phyloP scores from a whole-genome alignment of 2,329 filamentous ascomycete species.

The Blastomyces parvus region DNA sequence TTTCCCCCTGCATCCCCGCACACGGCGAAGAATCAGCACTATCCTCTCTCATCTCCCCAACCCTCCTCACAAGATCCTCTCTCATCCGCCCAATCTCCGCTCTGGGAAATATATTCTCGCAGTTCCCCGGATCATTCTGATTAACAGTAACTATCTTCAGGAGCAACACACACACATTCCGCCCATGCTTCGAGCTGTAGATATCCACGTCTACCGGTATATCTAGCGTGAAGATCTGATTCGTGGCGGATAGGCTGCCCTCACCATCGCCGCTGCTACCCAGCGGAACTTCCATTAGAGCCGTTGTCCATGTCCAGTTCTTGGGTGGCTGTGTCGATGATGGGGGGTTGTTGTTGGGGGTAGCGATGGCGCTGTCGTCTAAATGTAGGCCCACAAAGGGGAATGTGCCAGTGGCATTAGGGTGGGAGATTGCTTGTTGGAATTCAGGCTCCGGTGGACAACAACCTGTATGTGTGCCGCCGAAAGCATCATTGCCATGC shows the following conservation, averaged over 20 bases:
- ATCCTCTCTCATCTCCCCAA: neutral
- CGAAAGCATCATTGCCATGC: neutral
- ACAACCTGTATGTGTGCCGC: neutral
- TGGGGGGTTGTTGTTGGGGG: neutral
- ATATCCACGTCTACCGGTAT: constrained; percentile 4
- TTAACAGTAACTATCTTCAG: constrained; percentile 1
- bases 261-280: neutral
- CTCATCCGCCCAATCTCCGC: constrained; percentile 2
- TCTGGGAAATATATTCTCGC: neutral
- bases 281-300: neutral
- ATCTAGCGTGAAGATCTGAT: constrained; percentile 9
- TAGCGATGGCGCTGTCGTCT: neutral
- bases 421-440: neutral
- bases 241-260: neutral
- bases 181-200: neutral
- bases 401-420: constrained; percentile 1
- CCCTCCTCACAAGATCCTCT: constrained; percentile 1
- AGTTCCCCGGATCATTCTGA: constrained; percentile 4
- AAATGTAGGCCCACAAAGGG: neutral
- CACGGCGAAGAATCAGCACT: constrained; percentile 2
- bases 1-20: constrained; percentile 3
- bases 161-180: constrained; percentile 11
- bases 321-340: neutral
- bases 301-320: constrained; percentile 6
- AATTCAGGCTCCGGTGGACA: neutral